Conservation (phyloP, 2,329 filamentous ascomycete species). For the Epichloe elymi region DNA sequence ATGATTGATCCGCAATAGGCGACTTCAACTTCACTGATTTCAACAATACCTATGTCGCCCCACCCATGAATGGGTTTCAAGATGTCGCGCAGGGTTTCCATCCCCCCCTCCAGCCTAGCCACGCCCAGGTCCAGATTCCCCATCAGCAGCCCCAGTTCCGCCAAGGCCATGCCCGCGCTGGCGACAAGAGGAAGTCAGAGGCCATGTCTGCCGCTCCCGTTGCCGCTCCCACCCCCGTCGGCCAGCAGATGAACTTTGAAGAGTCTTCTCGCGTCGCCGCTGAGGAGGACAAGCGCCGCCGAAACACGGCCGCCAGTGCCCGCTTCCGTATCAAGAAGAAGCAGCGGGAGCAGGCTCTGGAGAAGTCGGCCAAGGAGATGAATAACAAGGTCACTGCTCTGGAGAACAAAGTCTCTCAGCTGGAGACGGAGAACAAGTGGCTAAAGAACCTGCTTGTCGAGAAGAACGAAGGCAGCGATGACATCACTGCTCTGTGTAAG, state of each 20-base stretch:
- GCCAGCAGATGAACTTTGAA: slow-evolving; percentile 45
- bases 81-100: slow-evolving; percentile 28
- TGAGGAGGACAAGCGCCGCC: slow-evolving; percentile 79
- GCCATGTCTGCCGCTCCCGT: slow-evolving; percentile 18
- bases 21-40: slow-evolving; percentile 46
- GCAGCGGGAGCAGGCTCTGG: slow-evolving; percentile 77
- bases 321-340: slow-evolving; percentile 94
- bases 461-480: slow-evolving; percentile 56
- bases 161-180: slow-evolving; percentile 17
- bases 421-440: slow-evolving; percentile 78
- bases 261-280: slow-evolving; percentile 60
- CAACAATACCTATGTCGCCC: slow-evolving; percentile 35
- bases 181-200: slow-evolving; percentile 35
- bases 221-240: slow-evolving; percentile 6
- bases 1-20: slow-evolving; percentile 33
- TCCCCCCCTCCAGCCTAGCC: slow-evolving; percentile 40
- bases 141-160: slow-evolving; percentile 25
- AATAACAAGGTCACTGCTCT: slow-evolving; percentile 63
- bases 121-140: slow-evolving; percentile 26
- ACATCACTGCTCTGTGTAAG: slow-evolving; percentile 37
- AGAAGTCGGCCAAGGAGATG: slow-evolving; percentile 71
- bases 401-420: slow-evolving; percentile 59
- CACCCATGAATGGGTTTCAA: slow-evolving; percentile 30
- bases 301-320: slow-evolving; percentile 79
- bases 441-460: slow-evolving; percentile 68